These are phyloP conservation scores for Triticum aestivum DNA, from an alignment of 176 grass and related monocot species.

Conservation along the genomic window IWGSC_CS_RefSeq_v2.1 NC_057795.1:648948017-648948516, in stretches of 20 bases:
- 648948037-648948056: not conserved
- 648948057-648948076: not conserved
- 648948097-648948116: not conserved
- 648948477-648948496: too few species aligned
- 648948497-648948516: too few species aligned
- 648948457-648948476: too few species aligned
- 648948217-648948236: not conserved
- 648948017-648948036: not conserved
- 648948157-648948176: not conserved
- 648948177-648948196: not conserved
- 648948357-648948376: not conserved
- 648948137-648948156: not conserved
- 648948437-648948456: too few species aligned
- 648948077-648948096: not conserved
- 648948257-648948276: not conserved
- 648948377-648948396: not conserved
- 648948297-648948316: not conserved
- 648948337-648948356: not conserved
- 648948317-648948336: not conserved
- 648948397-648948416: too few species aligned
- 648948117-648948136: not conserved
- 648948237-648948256: not conserved
- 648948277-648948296: not conserved
- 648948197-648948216: not conserved
- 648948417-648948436: too few species aligned